phyloP scores from a whole-genome alignment of 2,329 filamentous ascomycete species.

The Phialemonium atrogriseum region DNA sequence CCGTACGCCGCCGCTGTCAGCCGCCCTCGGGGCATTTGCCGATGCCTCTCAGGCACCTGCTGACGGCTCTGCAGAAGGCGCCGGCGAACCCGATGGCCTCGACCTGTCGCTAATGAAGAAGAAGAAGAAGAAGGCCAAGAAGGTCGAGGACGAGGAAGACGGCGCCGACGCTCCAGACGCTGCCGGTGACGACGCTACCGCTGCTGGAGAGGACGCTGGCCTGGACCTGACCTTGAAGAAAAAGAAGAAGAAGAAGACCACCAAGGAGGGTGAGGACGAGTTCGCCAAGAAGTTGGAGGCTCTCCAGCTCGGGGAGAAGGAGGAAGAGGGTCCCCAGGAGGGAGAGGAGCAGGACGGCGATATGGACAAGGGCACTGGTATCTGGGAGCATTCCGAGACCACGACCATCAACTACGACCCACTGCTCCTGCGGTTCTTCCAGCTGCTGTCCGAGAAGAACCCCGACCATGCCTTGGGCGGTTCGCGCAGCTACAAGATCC shows the following conservation, averaged over 20 bases:
- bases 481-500: conserved; percentile 97
- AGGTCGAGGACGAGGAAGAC: conserved; percentile 47
- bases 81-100: conserved; percentile 47
- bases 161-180: too few species aligned
- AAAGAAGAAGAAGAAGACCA: conserved; percentile 75
- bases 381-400: conserved; percentile 78
- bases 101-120: conserved; percentile 65
- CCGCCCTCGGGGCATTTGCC: conserved; percentile 48
- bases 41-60: conserved; percentile 35
- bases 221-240: conserved; percentile 49
- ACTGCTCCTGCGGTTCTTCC: conserved; percentile 89
- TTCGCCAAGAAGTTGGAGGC: conserved; percentile 22
- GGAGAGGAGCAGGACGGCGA: conserved; percentile 64
- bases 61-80: too few species aligned
- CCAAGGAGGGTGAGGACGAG: conserved; percentile 30
- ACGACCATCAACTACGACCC: conserved; percentile 75
- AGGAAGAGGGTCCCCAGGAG: conserved; percentile 45
- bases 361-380: conserved; percentile 78
- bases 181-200: too few species aligned
- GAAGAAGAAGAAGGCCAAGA: conserved; percentile 59
- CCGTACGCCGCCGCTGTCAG: conserved; percentile 53
- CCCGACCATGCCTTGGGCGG: conserved; percentile 87
- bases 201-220: conserved; percentile 51
- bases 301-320: conserved; percentile 40
- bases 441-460: conserved; percentile 88